Base-by-base conservation (phyloP, 345 rosid species). In the Arabis alpina region DNA sequence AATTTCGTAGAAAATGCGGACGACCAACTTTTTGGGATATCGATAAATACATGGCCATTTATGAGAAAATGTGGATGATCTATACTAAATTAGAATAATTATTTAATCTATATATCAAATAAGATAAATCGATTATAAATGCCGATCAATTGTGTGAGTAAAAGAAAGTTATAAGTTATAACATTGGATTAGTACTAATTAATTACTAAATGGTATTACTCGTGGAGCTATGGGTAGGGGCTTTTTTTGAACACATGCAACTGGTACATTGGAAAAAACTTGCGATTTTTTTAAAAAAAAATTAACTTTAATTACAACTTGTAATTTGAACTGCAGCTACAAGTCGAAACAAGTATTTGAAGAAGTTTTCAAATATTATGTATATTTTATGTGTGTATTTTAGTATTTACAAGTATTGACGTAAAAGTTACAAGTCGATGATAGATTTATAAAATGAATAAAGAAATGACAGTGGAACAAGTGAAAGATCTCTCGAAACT, bases 401-500 rank as follows among this genome's bases (percentile, higher is more conserved):
- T 19, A 19, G 23, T 19, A 19, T 19, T 19, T 19, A 19, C 23
- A 19, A 19, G 23, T 19, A 19, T 19, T 19, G 23, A 19, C 23
- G 23, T 19, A 19, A 19, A 19, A 19, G 23, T 19, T 19, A 19
- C 23, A 19, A 19, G 23, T 19, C 23, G 23, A 19, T 19, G 23
- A 19, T 19, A 19, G 23, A 19, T 19, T 19, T 16, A 11, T 52
- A 36, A 24, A 58, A 30, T 37, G 8, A 67, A 48, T 47, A 69
- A 5, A 36, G 0, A 24, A 58, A 24, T 67, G 32, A 48, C 58
- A 67, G 19, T 61, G 40, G 28, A n/a, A 28, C 58, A 34, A 65
- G 51, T 44, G 40, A 44, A 32, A 23, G 61, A 67, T 66, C 57
- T 72, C 14, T 73, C 27, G 73, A 66, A 66, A 67, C 49, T 74